phyloP scores from a whole-genome alignment of 305 asterid species.

The Rubia tinctorum region DNA sequence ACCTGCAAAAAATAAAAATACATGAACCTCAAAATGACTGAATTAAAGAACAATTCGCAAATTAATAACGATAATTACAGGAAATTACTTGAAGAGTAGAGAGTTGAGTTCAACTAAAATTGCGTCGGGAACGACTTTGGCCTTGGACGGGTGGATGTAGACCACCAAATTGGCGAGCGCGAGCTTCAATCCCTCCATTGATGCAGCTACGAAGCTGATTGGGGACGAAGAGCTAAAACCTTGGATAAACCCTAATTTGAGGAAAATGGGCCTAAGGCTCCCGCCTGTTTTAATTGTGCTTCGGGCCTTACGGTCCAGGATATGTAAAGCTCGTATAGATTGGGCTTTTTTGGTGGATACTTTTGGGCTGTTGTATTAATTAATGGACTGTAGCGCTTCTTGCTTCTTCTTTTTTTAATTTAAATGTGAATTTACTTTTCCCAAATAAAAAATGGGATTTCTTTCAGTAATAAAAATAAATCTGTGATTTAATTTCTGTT shows the following conservation, averaged over 20 bases:
- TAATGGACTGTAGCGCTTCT: too few species aligned
- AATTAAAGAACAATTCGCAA: not conserved
- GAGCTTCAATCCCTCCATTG: slow-evolving; percentile 59
- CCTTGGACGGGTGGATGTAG: slow-evolving; percentile 61
- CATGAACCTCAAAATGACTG: not conserved
- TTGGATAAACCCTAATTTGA: slow-evolving; percentile 1
- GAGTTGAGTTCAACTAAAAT: slow-evolving; percentile 55
- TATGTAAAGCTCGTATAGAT: not conserved
- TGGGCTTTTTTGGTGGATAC: not conserved
- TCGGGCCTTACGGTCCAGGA: not conserved
- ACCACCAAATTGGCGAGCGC: slow-evolving; percentile 48
- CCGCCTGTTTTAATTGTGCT: not conserved
- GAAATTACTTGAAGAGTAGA: slow-evolving; percentile 57
- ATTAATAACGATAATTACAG: not conserved
- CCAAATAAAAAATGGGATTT: too few species aligned
- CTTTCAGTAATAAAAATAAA: too few species aligned
- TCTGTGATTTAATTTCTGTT: too few species aligned
- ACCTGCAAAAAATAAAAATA: slow-evolving; percentile 28
- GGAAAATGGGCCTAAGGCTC: not conserved
- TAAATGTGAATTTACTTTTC: too few species aligned
- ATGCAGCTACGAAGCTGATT: not conserved
- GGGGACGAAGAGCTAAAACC: slow-evolving; percentile 2
- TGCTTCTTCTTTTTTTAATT: too few species aligned
- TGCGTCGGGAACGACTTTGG: slow-evolving; percentile 42
- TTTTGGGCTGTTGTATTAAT: not conserved